Conservation (phyloP, 306 rosid genomes). For the Lathyrus aphaca region DNA sequence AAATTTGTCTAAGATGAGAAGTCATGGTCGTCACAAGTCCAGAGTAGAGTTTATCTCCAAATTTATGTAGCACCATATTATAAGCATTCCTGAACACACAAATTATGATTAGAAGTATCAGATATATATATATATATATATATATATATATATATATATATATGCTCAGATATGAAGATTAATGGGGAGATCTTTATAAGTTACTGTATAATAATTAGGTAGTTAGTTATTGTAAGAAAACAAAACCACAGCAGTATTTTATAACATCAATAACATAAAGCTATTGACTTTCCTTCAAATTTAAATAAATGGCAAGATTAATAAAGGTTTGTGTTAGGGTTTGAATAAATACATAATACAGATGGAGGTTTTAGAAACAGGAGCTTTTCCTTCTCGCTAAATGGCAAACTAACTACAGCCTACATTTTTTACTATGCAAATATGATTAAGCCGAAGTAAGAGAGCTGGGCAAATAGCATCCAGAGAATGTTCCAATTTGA, state of each 20-base stretch:
- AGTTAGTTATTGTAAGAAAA: not conserved
- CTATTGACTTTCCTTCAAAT: slow-evolving; percentile 8
- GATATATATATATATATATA: slow-evolving; percentile 27
- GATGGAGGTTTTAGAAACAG: slow-evolving; percentile 4
- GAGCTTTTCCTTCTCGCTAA: slow-evolving; percentile 7
- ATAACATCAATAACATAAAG: slow-evolving; percentile 1
- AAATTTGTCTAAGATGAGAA: slow-evolving; percentile 49
- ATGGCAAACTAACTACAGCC: slow-evolving; percentile 2
- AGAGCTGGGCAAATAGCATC: slow-evolving; percentile 31
- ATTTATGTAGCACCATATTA: slow-evolving; percentile 62
- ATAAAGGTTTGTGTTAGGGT: slow-evolving; percentile 1
- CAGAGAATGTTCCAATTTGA: slow-evolving; percentile 1
- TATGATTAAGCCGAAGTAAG: slow-evolving; percentile 6
- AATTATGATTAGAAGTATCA: slow-evolving; percentile 31
- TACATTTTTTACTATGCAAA: not conserved
- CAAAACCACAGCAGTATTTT: slow-evolving; percentile 15
- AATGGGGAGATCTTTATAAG: not conserved
- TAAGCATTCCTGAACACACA: slow-evolving; percentile 57
- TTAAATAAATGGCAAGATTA: slow-evolving; percentile 15
- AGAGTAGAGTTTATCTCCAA: slow-evolving; percentile 60
- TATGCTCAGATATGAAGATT: slow-evolving; percentile 13
- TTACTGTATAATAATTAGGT: not conserved
- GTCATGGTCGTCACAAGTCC: slow-evolving; percentile 59
- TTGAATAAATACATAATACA: slow-evolving; percentile 23
- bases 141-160: slow-evolving; percentile 24